Percentiles rank a stretch among this genome's conserved stretches.
Evolutionary conservation across 495 filamentous ascomycete species (phyloP).

Genomic region (Bacidia rubella): DNA sequence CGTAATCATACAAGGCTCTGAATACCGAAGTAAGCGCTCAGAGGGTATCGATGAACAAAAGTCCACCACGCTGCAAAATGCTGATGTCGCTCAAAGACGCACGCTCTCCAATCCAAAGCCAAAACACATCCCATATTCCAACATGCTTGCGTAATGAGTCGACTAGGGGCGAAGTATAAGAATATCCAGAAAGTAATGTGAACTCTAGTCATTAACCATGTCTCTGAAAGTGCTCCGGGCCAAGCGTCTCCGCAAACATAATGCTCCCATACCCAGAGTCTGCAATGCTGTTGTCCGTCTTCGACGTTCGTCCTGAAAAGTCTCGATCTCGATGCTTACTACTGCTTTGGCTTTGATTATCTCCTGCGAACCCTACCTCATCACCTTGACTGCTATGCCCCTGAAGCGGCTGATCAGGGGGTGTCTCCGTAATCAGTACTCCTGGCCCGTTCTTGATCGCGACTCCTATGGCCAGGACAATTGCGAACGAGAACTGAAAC

Average conservation of each 20-base stretch:
- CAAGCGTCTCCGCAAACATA: conserved; percentile 12
- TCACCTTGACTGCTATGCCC: background rate
- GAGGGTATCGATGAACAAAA: background rate
- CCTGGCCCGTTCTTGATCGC: conserved; percentile 24
- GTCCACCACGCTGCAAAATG: background rate
- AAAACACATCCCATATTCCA: too few species aligned
- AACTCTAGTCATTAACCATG: background rate
- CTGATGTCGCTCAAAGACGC: background rate
- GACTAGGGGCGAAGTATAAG: background rate
- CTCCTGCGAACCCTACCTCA: background rate
- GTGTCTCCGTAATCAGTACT: conserved; percentile 8
- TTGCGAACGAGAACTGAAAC: conserved; percentile 24
- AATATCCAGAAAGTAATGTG: background rate
- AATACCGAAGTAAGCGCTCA: background rate
- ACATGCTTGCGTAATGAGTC: too few species aligned
- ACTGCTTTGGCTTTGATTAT: background rate
- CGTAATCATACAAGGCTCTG: background rate
- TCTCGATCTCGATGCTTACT: background rate
- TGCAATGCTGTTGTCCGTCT: background rate
- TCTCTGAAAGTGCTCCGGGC: conserved; percentile 6
- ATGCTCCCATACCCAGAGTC: conserved; percentile 14
- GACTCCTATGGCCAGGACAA: conserved; percentile 23
- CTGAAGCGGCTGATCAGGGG: background rate
- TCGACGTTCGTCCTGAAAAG: background rate
- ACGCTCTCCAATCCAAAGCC: too few species aligned